Percentiles rank a stretch among this genome's conserved stretches.
Conservation (phyloP, 129 eudicot species). For the Lactuca saligna region DNA sequence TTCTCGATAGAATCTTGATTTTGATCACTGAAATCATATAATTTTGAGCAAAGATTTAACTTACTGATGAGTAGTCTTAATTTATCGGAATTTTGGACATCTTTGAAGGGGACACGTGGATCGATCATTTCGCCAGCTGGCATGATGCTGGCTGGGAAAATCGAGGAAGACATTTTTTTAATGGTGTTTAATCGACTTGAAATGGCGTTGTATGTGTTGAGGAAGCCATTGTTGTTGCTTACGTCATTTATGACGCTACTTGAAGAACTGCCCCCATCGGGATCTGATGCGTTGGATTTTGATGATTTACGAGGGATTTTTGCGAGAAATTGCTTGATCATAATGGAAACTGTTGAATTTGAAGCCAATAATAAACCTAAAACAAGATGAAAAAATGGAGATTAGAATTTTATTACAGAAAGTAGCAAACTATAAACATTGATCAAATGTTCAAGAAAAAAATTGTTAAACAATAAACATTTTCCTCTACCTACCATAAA, state of each 20-base stretch:
- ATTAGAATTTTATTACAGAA: neutral
- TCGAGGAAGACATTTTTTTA: conserved; percentile 64
- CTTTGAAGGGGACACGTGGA: conserved; percentile 54
- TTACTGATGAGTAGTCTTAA: conserved; percentile 55
- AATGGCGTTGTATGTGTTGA: conserved; percentile 51
- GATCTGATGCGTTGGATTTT: conserved; percentile 41
- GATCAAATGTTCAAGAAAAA: neutral
- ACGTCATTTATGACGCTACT: conserved; percentile 27
- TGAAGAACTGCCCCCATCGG: conserved; percentile 37
- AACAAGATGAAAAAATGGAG: conserved; percentile 4
- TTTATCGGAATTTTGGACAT: conserved; percentile 50
- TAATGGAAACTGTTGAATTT: conserved; percentile 37
- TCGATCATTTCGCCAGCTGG: conserved; percentile 51
- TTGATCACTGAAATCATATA: conserved; percentile 49
- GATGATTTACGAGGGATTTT: conserved; percentile 60
- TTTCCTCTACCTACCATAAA: conserved; percentile 1
- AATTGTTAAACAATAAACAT: conserved; percentile 2
- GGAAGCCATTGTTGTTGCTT: conserved; percentile 36
- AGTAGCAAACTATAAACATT: conserved; percentile 4
- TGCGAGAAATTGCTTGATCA: conserved; percentile 67
- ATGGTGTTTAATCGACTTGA: conserved; percentile 51
- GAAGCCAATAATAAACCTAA: conserved; percentile 34
- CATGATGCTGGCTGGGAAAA: conserved; percentile 47
- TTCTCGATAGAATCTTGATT: conserved; percentile 46
- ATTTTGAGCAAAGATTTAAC: conserved; percentile 47